These are phyloP conservation scores for Candida qinlingensis DNA, from an alignment of 805 yeast species.

Conservation along the genomic window DNA sequence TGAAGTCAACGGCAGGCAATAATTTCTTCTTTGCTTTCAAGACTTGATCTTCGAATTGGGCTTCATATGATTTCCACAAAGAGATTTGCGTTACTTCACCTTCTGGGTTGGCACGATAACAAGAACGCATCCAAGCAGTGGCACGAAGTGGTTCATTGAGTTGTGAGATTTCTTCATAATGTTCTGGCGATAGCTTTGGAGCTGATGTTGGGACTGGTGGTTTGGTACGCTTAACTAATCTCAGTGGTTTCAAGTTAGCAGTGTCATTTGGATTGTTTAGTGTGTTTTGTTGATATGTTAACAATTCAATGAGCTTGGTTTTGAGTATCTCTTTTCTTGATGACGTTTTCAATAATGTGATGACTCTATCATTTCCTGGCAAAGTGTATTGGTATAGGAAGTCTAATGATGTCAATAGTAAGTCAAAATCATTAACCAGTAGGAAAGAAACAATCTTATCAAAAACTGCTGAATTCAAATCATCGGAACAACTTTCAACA, in stretches of 20 bases:
- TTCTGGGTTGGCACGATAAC: conserved; percentile 69
- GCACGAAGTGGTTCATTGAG: conserved; percentile 87
- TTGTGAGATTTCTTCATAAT: conserved; percentile 54
- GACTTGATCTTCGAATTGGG: conserved; percentile 64
- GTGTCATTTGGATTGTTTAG: conserved; percentile 28
- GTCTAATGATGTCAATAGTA: conserved; percentile 68
- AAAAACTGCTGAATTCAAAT: conserved; percentile 40
- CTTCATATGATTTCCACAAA: conserved; percentile 91
- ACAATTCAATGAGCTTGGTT: conserved; percentile 57
- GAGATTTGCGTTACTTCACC: conserved; percentile 94
- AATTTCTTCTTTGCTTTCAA: conserved; percentile 50
- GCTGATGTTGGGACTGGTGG: conserved; percentile 61
- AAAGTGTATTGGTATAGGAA: conserved; percentile 75
- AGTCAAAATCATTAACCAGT: conserved; percentile 63
- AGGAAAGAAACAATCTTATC: conserved; percentile 52
- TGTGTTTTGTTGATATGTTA: conserved; percentile 41
- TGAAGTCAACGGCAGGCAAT: conserved; percentile 93
- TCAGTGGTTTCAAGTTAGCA: conserved; percentile 23
- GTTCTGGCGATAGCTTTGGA: conserved; percentile 50
- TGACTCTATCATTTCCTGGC: conserved; percentile 55
- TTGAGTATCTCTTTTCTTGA: conserved; percentile 47
- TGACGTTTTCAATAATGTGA: conserved; percentile 42
- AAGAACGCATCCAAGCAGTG: conserved; percentile 89
- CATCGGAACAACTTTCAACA: conserved; percentile 46
- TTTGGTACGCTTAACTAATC: conserved; percentile 51